phyloP scores from a whole-genome alignment of 106 monocot species.

The Acanthochlamys bracteata region DNA sequence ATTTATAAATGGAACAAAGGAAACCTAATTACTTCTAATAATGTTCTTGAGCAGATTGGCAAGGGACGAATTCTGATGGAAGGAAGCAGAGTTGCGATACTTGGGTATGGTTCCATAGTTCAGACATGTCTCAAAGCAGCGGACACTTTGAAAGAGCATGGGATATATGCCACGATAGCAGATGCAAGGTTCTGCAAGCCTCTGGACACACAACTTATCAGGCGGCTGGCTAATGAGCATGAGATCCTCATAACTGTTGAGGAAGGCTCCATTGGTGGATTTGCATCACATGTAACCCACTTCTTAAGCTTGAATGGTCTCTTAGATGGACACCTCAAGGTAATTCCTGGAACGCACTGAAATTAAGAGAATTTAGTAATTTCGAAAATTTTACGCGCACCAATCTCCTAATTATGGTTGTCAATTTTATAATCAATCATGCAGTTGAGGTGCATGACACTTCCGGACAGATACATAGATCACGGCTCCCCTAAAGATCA shows the following conservation, averaged over 20 bases:
- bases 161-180: constrained; percentile 30
- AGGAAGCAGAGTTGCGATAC: constrained; percentile 49
- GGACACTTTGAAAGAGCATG: constrained; percentile 20
- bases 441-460: constrained; percentile 68
- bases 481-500: constrained; percentile 63
- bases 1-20: background rate
- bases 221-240: constrained; percentile 39
- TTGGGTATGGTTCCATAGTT: constrained; percentile 59
- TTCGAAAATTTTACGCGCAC: too few relatives aligned
- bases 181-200: constrained; percentile 78
- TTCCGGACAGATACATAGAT: constrained; percentile 67
- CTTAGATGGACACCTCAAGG: constrained; percentile 57
- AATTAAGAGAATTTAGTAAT: too few relatives aligned
- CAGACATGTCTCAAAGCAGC: constrained; percentile 60
- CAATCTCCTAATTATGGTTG: too few relatives aligned
- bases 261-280: constrained; percentile 71
- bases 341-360: constrained; percentile 10
- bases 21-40: background rate
- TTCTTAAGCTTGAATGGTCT: constrained; percentile 47
- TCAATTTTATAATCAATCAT: too few relatives aligned
- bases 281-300: constrained; percentile 60
- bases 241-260: constrained; percentile 62
- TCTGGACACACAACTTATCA: constrained; percentile 40
- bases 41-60: constrained; percentile 41
- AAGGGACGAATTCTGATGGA: constrained; percentile 73